Percentiles rank a stretch among this genome's conserved stretches.
phyloP scores from a whole-genome alignment of 305 asterid species.

The Fraxinus latifolia region DNA sequence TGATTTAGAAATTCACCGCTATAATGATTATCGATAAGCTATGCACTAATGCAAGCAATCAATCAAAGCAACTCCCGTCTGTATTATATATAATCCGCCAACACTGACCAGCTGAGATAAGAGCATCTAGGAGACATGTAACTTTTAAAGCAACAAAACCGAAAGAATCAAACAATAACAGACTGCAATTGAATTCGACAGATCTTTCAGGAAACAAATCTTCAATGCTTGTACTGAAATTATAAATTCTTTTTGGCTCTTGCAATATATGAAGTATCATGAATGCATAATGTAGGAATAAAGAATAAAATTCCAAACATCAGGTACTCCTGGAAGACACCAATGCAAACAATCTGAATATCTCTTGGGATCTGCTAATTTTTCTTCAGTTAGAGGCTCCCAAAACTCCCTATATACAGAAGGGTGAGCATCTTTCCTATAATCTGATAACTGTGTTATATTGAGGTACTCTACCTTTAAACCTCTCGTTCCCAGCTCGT shows the following conservation, averaged over 20 bases:
- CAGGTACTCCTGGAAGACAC: constrained; percentile 94
- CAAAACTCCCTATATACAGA: constrained; percentile 34
- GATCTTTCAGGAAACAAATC: not conserved
- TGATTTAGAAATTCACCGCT: not conserved
- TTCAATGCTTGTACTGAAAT: no score
- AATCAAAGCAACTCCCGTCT: no score
- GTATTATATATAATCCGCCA: no score
- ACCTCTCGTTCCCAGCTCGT: constrained; percentile 28
- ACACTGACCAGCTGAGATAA: not conserved
- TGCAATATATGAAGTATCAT: not conserved
- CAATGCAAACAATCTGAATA: constrained; percentile 68
- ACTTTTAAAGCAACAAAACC: not conserved
- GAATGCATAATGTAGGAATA: constrained; percentile 40
- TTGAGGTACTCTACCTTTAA: constrained; percentile 29
- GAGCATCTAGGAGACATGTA: not conserved
- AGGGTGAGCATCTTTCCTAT: constrained; percentile 48
- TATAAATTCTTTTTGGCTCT: no score
- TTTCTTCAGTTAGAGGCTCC: constrained; percentile 30
- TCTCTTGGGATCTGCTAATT: constrained; percentile 29
- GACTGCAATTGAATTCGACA: not conserved
- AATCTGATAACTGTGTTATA: constrained; percentile 43
- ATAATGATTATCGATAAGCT: no score
- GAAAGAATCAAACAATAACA: not conserved
- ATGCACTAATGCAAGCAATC: no score
- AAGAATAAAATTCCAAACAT: constrained; percentile 69